A percentile compares a stretch with the other conserved stretches of the same genome.
Evolutionary conservation across 2,329 filamentous ascomycete species (phyloP).

Genomic region (Fusarium sp.): DNA sequence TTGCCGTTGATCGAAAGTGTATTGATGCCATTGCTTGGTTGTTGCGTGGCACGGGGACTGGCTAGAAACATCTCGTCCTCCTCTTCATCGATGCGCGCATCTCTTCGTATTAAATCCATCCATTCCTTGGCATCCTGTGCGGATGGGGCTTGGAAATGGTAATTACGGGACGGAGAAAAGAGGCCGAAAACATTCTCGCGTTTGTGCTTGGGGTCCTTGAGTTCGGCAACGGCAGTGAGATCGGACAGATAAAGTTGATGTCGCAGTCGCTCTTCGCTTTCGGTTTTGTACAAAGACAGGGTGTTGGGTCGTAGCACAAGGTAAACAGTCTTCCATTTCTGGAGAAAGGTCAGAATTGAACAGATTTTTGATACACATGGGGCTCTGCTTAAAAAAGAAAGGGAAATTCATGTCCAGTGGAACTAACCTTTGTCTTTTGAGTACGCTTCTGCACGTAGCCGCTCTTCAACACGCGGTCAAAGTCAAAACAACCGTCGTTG

Average conservation of each 20-base stretch:
- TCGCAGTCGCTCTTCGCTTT: slow-evolving; percentile 89
- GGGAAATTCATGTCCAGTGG: not conserved
- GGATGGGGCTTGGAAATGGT: slow-evolving; percentile 85
- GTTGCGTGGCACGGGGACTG: slow-evolving; percentile 71
- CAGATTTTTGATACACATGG: not conserved
- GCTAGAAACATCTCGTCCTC: slow-evolving; percentile 86
- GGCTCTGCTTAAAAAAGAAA: not conserved
- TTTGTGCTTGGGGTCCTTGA: slow-evolving; percentile 91
- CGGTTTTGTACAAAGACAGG: slow-evolving; percentile 93
- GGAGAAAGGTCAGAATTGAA: slow-evolving; percentile 41
- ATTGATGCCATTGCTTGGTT: slow-evolving; percentile 55
- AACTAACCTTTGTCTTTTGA: slow-evolving; percentile 88
- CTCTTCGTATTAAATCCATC: slow-evolving; percentile 84
- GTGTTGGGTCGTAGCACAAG: slow-evolving; percentile 92
- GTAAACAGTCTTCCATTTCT: slow-evolving; percentile 93
- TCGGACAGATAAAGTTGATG: slow-evolving; percentile 92
- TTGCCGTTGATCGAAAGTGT: slow-evolving; percentile 42
- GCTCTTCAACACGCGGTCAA: slow-evolving; percentile 92
- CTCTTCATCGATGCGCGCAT: slow-evolving; percentile 89
- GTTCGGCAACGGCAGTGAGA: slow-evolving; percentile 88
- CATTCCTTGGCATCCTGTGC: slow-evolving; percentile 86
- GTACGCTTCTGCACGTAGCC: slow-evolving; percentile 90
- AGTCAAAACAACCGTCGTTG: slow-evolving; percentile 95
- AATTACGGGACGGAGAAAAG: slow-evolving; percentile 92
- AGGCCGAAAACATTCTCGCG: slow-evolving; percentile 91